phyloP scores from a whole-genome alignment of 2,329 filamentous ascomycete genomes.

The Clonostachys rhizophaga region DNA sequence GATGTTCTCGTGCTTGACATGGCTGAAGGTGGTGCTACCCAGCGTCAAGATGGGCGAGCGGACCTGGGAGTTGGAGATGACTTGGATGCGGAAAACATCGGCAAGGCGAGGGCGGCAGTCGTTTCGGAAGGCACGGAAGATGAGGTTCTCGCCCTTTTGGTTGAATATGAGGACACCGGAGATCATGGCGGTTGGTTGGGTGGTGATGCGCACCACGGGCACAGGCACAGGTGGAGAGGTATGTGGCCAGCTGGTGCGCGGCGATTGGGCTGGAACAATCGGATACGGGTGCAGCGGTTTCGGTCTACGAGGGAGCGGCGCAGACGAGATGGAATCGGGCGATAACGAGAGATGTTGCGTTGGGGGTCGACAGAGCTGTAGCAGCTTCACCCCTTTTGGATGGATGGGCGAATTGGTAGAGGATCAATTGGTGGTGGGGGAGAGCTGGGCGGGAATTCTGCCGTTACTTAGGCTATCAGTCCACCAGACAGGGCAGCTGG shows the following conservation, averaged over 20 bases:
- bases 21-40: slow-evolving; percentile 96
- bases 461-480: no score
- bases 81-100: slow-evolving; percentile 98
- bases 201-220: not conserved
- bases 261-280: no score
- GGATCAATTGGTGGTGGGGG: no score
- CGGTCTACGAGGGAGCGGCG: no score
- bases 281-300: no score
- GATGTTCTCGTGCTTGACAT: slow-evolving; percentile 99
- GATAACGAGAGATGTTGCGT: no score
- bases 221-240: no score
- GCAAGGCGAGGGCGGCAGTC: slow-evolving; percentile 96
- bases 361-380: no score
- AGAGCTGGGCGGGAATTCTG: no score
- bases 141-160: slow-evolving; percentile 99
- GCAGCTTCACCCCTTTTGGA: not conserved
- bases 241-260: no score
- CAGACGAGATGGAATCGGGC: no score
- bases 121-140: slow-evolving; percentile 97
- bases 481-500: no score
- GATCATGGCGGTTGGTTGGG: slow-evolving; percentile 61
- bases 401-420: not conserved
- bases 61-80: slow-evolving; percentile 97
- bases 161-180: slow-evolving; percentile 98
- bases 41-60: slow-evolving; percentile 96